Conservation (phyloP, 441 rosid species). For the Biscutella laevigata region DNA sequence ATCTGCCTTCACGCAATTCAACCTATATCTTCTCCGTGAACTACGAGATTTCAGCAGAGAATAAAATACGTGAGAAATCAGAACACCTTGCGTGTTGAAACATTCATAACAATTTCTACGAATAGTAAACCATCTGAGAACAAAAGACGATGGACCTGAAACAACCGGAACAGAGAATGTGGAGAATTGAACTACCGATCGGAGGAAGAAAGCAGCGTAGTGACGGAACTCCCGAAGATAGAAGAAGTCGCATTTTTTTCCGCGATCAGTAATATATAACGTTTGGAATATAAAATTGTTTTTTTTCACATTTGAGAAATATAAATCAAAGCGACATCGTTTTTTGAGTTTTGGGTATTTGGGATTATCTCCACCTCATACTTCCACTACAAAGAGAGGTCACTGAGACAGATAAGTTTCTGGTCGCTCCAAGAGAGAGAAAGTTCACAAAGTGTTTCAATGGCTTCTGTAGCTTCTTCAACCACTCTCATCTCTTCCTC, state of each 20-base stretch:
- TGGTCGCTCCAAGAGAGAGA: background rate
- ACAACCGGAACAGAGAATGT: background rate
- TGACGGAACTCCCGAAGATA: constrained; percentile 22
- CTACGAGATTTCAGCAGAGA: no score
- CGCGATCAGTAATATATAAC: background rate
- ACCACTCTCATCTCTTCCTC: constrained; percentile 45
- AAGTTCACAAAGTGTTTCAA: constrained; percentile 17
- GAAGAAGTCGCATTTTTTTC: constrained; percentile 9
- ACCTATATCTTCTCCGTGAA: constrained; percentile 12
- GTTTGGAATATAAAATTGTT: background rate
- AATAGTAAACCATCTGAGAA: background rate
- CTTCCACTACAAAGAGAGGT: constrained; percentile 10
- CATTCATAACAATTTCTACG: background rate
- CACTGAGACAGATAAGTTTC: constrained; percentile 19
- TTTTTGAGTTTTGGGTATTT: background rate
- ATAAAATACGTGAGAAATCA: background rate
- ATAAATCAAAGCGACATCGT: constrained; percentile 20
- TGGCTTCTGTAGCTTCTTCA: constrained; percentile 70
- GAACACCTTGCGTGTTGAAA: background rate
- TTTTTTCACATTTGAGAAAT: background rate
- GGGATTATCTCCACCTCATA: constrained; percentile 26
- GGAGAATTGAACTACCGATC: constrained; percentile 14
- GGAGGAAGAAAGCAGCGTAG: background rate
- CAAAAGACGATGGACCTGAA: constrained; percentile 6
- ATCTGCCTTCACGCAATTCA: constrained; percentile 12